A percentile compares a stretch with the other conserved stretches of the same genome.
Evolutionary conservation across 140 eudicot genomes (phyloP).

Genomic region (Ambrosia hybrid): DNA sequence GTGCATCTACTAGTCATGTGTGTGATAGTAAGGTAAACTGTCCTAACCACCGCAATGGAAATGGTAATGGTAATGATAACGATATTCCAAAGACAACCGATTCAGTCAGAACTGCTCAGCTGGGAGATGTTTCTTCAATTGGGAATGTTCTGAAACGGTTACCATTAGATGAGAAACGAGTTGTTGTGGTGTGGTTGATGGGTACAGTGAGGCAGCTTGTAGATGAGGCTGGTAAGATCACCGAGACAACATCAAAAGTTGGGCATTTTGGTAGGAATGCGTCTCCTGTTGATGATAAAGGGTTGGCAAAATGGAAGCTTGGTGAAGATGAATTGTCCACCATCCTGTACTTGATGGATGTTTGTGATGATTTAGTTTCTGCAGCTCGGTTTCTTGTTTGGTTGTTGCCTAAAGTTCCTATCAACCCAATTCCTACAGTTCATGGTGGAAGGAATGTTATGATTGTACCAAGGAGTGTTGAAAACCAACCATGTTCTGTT

Average conservation of each 20-base stretch:
- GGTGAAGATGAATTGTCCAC: conserved; percentile 93
- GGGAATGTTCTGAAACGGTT: conserved; percentile 70
- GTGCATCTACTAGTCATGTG: conserved; percentile 96
- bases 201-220: conserved; percentile 62
- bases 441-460: conserved; percentile 68
- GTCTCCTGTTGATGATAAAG: too few relatives aligned
- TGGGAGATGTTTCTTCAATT: conserved; percentile 55
- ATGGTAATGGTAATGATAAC: conserved; percentile 50
- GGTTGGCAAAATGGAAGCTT: conserved; percentile 94
- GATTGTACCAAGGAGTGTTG: conserved; percentile 62
- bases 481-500: conserved; percentile 57
- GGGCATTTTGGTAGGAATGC: too few relatives aligned
- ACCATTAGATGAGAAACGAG: conserved; percentile 67
- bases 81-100: conserved; percentile 48
- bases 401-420: conserved; percentile 74
- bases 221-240: conserved; percentile 60
- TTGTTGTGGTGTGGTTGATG: conserved; percentile 62
- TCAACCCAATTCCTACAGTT: conserved; percentile 45
- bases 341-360: conserved; percentile 73
- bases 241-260: too few relatives aligned
- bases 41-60: too few relatives aligned
- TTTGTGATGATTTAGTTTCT: conserved; percentile 60
- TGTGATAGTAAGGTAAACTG: conserved; percentile 81
- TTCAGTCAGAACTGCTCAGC: conserved; percentile 26
- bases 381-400: conserved; percentile 73